Evolutionary conservation across 2,329 filamentous ascomycete species (phyloP).

Genomic region (Arthroderma sp.): DNA sequence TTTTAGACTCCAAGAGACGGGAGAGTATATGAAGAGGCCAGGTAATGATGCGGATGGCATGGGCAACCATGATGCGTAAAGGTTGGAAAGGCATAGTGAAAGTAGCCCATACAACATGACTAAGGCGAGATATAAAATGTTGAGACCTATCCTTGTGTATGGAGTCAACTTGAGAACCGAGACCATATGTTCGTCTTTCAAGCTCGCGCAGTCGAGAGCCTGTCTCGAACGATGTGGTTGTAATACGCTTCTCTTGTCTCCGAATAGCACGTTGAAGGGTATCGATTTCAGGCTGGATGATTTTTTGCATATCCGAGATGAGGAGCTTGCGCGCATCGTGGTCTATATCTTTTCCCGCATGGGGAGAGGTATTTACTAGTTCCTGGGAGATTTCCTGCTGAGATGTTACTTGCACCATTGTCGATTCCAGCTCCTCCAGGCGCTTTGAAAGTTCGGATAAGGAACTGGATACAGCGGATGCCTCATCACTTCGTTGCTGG

Average conservation of each 20-base stretch:
- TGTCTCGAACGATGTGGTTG: slow-evolving; percentile 59
- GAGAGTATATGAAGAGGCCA: no score
- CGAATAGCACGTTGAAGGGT: slow-evolving; percentile 78
- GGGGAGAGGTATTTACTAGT: no score
- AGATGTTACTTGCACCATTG: no score
- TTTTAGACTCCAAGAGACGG: no score
- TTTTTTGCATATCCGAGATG: slow-evolving; percentile 2
- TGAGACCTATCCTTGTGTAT: neutral
- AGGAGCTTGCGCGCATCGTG: slow-evolving; percentile 14
- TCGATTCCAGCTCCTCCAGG: slow-evolving; percentile 55
- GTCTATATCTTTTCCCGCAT: slow-evolving; percentile 17
- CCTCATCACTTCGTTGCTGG: slow-evolving; percentile 21
- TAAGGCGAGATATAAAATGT: no score
- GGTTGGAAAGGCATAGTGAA: no score
- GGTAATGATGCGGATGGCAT: no score
- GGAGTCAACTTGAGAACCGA: slow-evolving; percentile 55
- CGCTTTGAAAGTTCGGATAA: slow-evolving; percentile 49
- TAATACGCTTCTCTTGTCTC: slow-evolving; percentile 79
- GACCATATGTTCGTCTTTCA: slow-evolving; percentile 60
- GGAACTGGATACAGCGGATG: slow-evolving; percentile 10
- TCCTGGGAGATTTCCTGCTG: no score
- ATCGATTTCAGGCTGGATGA: slow-evolving; percentile 54
- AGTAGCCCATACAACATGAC: no score
- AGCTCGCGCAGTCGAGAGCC: slow-evolving; percentile 62
- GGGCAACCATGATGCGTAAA: no score